Evolutionary conservation across 2,329 filamentous ascomycete species (phyloP), one percentile per base, ranked within the genome.

Genomic region (Claviceps arundinis): DNA sequence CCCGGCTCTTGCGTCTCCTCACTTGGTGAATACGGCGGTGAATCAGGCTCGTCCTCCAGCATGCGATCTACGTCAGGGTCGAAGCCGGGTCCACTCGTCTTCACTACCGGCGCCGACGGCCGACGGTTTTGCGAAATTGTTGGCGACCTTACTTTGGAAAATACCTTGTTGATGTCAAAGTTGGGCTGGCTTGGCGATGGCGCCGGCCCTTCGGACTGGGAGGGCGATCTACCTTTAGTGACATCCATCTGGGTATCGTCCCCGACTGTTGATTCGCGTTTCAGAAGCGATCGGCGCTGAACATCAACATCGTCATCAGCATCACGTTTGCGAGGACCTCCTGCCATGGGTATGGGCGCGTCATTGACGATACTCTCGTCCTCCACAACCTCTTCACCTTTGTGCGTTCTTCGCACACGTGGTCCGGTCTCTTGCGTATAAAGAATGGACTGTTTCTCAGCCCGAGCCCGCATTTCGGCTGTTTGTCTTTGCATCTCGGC

Each of bases 1-100:
- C 82, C 79, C 0, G 85, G 84, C 57, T 91, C 80, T 6, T 66
- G 61, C 0, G 78, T 72, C 55, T 84, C 81, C 56, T 93, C 88
- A 2, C 82, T 83, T 0, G 89, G 88, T 0, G 87, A 90, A 64
- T 95, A 95, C 0, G 86, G 85, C 1, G 87, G 86, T 1, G 87
- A 90, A 14, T 85, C 80, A 47, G 86, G 86, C 30, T 84, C 82
- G 55, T 95, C 89, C 60, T 90, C 80, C 7, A 97, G 78, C 59
- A 98, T 74, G 42, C 89, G 81, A 65, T 98, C 93, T 19, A 98
- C 87, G 55, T 97, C 93, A 2, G 87, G 80, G 65, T 98, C 91
- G 14, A 86, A 81, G 16, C 80, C 85, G 1, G 84, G 77, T 1
- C 82, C 80, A 52, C 72, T 69, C 5, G 72, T 68, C 14, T 71